Evolutionary conservation across 495 filamentous ascomycete genomes (phyloP).

Genomic region (Pyronema domesticum): DNA sequence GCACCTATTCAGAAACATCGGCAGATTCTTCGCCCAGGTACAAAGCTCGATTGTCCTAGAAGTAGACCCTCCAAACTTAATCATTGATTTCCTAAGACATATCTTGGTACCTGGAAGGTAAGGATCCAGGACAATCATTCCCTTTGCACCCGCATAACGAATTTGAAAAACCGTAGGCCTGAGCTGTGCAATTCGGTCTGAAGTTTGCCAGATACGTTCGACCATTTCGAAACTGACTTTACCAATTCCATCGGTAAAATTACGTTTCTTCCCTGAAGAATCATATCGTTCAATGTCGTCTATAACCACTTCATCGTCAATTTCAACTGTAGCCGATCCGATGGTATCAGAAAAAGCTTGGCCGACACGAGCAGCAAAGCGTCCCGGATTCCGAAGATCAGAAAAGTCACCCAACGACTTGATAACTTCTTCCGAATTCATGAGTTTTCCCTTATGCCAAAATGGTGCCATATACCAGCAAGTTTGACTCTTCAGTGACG

Average conservation of each 20-base stretch:
- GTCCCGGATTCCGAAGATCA: constrained; percentile 45
- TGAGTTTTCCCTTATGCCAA: constrained; percentile 28
- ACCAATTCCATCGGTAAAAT: constrained; percentile 66
- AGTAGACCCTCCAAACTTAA: constrained; percentile 48
- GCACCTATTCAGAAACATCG: constrained; percentile 43
- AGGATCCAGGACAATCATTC: constrained; percentile 37
- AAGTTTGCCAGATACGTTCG: constrained; percentile 33
- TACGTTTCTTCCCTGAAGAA: constrained; percentile 26
- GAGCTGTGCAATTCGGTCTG: constrained; percentile 27
- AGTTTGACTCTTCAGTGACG: constrained; percentile 48
- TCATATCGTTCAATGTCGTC: constrained; percentile 29
- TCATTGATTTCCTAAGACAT: constrained; percentile 52
- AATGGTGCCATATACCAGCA: constrained; percentile 65
- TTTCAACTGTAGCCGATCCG: constrained; percentile 31
- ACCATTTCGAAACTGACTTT: constrained; percentile 43
- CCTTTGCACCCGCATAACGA: constrained; percentile 37
- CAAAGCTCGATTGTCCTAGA: constrained; percentile 53
- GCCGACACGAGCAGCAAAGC: constrained; percentile 64
- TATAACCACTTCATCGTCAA: constrained; percentile 27
- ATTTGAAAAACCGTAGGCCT: constrained; percentile 54
- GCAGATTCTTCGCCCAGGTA: constrained; percentile 44
- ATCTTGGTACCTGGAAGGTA: constrained; percentile 36
- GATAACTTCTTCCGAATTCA: constrained; percentile 37
- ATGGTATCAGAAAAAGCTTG: constrained; percentile 68
- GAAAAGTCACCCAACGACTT: constrained; percentile 45